Evolutionary conservation across 495 filamentous ascomycete species (phyloP), one percentile per base, ranked within the genome.

Genomic region (Stereocaulon alpinum): DNA sequence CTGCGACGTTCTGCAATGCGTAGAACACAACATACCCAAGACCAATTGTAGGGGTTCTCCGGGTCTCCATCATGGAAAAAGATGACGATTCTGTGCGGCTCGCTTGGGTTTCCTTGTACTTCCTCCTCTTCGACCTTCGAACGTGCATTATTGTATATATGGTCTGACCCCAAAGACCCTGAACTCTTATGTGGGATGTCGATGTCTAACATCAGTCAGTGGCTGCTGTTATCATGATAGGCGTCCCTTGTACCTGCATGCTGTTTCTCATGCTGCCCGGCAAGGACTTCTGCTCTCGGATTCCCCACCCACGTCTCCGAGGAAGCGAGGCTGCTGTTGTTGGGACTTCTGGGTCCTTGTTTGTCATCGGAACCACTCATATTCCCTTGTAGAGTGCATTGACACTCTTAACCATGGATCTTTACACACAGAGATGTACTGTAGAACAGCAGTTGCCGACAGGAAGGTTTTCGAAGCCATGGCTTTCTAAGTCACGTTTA

Each of bases 31-130:
- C 53, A 48, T 66, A 78, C 74, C 53, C 51, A 48, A 2, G 75
- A 72, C 79, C 77, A 83, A 64, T 82, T 82, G 64, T 80, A 76
- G 2, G 80, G 80, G 61, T 82, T 80, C 47, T 75, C 76, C 24
- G 72, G 67, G 64, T 82, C 80, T 45, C 72, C 69, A 55, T 73
- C 58, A 40, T 73, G 64, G 73, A 79, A 82, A 10, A 74, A 71
- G 34, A 82, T 66, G 60, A 81, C 69, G 24, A 64, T 74, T 56
- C 63, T 73, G 41, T 63, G 60, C 6, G 62, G 59, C n/a, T 67
- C 59, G 11, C 58, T 9, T 51, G 18, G 55, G n/a, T 41, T n/a
- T 30, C n/a, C 45, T 4, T 50, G 34, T 51, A 1, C 15, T 7
- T 48, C 42, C 49, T 20, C 22, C 44, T 43, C 20, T 17, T 61